Conservation (phyloP, 202 grass and related monocot genomes). For the Bolboschoenoplectus hybrid region DNA sequence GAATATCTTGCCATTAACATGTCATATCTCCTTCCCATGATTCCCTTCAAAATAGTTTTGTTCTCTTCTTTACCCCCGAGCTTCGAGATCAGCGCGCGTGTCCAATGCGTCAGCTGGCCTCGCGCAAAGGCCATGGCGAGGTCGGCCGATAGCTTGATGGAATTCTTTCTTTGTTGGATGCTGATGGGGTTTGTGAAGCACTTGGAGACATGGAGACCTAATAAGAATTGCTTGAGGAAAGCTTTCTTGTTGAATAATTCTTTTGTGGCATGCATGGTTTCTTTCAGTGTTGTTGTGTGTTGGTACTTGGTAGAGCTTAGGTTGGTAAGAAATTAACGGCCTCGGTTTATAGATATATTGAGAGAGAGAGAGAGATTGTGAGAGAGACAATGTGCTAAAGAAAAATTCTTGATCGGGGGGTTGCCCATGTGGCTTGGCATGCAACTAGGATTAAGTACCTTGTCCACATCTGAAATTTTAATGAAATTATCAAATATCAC, state of each 20-base stretch:
- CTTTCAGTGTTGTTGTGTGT: neutral
- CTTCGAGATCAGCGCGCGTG: constrained; percentile 30
- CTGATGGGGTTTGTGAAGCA: constrained; percentile 37
- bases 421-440: constrained; percentile 44
- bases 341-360: constrained; percentile 31
- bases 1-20: constrained; percentile 35
- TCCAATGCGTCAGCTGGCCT: constrained; percentile 43
- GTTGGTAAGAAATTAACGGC: constrained; percentile 33
- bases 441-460: constrained; percentile 43
- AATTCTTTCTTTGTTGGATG: constrained; percentile 52
- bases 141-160: constrained; percentile 66
- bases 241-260: constrained; percentile 51
- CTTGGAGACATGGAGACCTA: constrained; percentile 45
- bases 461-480: constrained; percentile 41
- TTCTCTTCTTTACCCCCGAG: constrained; percentile 34
- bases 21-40: constrained; percentile 41
- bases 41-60: constrained; percentile 24
- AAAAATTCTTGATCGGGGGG: constrained; percentile 16
- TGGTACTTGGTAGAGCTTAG: constrained; percentile 18
- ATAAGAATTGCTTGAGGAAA: constrained; percentile 63
- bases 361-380: neutral
- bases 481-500: constrained; percentile 34
- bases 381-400: constrained; percentile 4
- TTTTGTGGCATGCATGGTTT: constrained; percentile 37
- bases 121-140: constrained; percentile 61